A percentile compares a stretch with the other conserved stretches of the same genome.
phyloP scores from a whole-genome alignment of 805 yeast genomes.

The Candida ponderosae region DNA sequence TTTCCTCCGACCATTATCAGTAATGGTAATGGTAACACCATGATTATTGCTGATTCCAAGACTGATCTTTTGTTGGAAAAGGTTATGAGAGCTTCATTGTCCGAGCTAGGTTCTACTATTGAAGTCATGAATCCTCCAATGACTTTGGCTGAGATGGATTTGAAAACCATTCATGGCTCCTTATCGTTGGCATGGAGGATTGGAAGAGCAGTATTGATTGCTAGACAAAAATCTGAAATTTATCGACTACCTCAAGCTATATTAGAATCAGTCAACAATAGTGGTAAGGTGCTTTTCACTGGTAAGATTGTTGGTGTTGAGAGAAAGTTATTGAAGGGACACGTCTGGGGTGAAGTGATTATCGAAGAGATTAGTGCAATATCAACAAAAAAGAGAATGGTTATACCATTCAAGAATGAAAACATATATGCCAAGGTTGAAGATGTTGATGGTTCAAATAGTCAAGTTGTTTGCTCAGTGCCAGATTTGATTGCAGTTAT shows the following conservation, averaged over 20 bases:
- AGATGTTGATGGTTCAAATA: conserved; percentile 9
- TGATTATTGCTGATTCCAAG: conserved; percentile 25
- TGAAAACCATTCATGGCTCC: conserved; percentile 23
- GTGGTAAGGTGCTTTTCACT: conserved; percentile 26
- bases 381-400: conserved; percentile 11
- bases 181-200: conserved; percentile 38
- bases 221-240: conserved; percentile 29
- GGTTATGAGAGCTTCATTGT: conserved; percentile 31
- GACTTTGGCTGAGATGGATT: conserved; percentile 20
- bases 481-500: conserved; percentile 39
- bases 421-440: conserved; percentile 28
- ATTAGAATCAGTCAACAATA: conserved; percentile 29
- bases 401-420: conserved; percentile 41
- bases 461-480: conserved; percentile 29
- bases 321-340: conserved; percentile 32
- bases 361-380: conserved; percentile 18
- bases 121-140: conserved; percentile 27
- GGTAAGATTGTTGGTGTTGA: conserved; percentile 39
- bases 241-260: conserved; percentile 26
- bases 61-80: conserved; percentile 28
- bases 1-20: conserved; percentile 22
- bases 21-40: conserved; percentile 35
- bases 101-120: conserved; percentile 35
- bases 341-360: conserved; percentile 36
- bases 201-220: conserved; percentile 32